A percentile compares a stretch with the other conserved stretches of the same genome.
These are phyloP conservation scores for Austroboletus eburneus DNA, from an alignment of 768 basidiomycete species.

Conservation along the genomic window DNA sequence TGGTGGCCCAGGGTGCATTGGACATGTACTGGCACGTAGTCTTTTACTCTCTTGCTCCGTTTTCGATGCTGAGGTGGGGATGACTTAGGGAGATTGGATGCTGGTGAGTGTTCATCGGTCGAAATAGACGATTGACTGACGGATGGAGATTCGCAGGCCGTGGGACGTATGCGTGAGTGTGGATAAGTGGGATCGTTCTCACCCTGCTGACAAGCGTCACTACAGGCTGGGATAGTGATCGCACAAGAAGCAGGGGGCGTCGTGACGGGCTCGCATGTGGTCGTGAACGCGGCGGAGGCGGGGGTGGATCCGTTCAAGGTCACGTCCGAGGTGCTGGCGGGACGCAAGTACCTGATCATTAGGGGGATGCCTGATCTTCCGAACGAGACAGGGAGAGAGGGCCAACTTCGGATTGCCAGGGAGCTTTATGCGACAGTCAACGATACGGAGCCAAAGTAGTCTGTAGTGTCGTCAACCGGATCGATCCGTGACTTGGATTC, in stretches of 20 bases:
- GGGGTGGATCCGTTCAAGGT: slow-evolving; percentile 50
- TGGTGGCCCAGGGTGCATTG: slow-evolving; percentile 85
- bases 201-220: background rate
- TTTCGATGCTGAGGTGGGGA: background rate
- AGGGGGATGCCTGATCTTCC: slow-evolving; percentile 60
- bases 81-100: slow-evolving; percentile 83
- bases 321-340: slow-evolving; percentile 65
- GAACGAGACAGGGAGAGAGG: slow-evolving; percentile 61
- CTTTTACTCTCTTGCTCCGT: background rate
- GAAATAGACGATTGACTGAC: background rate
- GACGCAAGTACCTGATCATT: slow-evolving; percentile 79
- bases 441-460: slow-evolving; percentile 56
- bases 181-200: background rate
- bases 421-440: slow-evolving; percentile 85
- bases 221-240: slow-evolving; percentile 84
- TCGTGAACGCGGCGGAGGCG: slow-evolving; percentile 35
- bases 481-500: too few species aligned
- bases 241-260: slow-evolving; percentile 84
- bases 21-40: slow-evolving; percentile 78
- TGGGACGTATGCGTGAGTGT: slow-evolving; percentile 80
- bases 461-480: background rate
- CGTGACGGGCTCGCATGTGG: slow-evolving; percentile 64
- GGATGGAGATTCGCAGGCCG: slow-evolving; percentile 36
- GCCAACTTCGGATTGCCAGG: slow-evolving; percentile 74
- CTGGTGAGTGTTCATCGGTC: slow-evolving; percentile 37